Evolutionary conservation across 352 stramenopile genomes (phyloP).

Genomic region (Phytophthora chlamydospora): DNA sequence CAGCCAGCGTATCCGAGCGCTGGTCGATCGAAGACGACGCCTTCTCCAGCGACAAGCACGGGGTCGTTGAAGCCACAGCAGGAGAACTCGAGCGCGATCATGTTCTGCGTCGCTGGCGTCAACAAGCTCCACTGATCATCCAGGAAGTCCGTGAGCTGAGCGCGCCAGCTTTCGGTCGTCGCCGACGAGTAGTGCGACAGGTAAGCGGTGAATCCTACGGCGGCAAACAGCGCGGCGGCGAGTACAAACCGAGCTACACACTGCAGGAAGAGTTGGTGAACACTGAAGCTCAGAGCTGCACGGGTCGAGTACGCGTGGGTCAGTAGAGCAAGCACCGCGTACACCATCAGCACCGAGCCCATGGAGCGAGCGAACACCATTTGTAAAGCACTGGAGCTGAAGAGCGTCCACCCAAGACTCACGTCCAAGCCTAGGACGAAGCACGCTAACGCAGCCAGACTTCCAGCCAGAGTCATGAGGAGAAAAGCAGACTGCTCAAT

Average conservation of each 20-base stretch:
- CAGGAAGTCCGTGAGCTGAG: slow-evolving; percentile 39
- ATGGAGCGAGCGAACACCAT: slow-evolving; percentile 51
- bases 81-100: slow-evolving; percentile 47
- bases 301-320: slow-evolving; percentile 46
- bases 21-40: slow-evolving; percentile 54
- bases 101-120: slow-evolving; percentile 31
- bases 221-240: slow-evolving; percentile 33
- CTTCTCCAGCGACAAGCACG: slow-evolving; percentile 31
- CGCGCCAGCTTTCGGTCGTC: slow-evolving; percentile 30
- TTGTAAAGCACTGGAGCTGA: slow-evolving; percentile 57
- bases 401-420: slow-evolving; percentile 38
- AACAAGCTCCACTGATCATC: slow-evolving; percentile 51
- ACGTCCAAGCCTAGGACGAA: slow-evolving; percentile 52
- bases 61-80: slow-evolving; percentile 68
- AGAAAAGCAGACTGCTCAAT: slow-evolving; percentile 20
- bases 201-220: slow-evolving; percentile 40
- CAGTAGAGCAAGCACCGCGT: slow-evolving; percentile 31
- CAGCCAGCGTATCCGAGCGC: slow-evolving; percentile 42
- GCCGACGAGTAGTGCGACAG: slow-evolving; percentile 43
- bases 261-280: slow-evolving; percentile 58
- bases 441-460: slow-evolving; percentile 37
- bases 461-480: slow-evolving; percentile 24
- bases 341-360: slow-evolving; percentile 41
- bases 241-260: slow-evolving; percentile 21
- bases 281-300: slow-evolving; percentile 37